phyloP scores from a whole-genome alignment of 441 rosid genomes.

The Raphanus hybrid region DNA sequence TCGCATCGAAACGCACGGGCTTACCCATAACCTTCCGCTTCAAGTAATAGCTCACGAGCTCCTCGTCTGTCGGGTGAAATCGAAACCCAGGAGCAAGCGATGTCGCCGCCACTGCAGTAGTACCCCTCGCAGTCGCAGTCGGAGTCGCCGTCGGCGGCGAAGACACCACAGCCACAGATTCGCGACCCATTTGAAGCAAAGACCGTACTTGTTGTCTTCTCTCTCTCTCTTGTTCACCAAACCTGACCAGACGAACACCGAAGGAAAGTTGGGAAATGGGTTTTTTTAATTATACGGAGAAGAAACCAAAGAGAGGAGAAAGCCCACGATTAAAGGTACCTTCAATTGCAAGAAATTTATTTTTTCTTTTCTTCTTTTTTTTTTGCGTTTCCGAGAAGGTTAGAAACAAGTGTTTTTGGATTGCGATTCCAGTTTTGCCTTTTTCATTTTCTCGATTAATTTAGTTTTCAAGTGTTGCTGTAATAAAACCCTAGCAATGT shows the following conservation, averaged over 20 bases:
- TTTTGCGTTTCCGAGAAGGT: too few relatives aligned
- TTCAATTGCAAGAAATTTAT: constrained; percentile 80
- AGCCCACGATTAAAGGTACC: constrained; percentile 46
- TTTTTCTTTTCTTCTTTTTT: neutral
- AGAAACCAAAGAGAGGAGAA: constrained; percentile 44
- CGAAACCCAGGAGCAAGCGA: constrained; percentile 93
- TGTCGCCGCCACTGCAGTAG: constrained; percentile 44
- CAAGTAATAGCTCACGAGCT: constrained; percentile 79
- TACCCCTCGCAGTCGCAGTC: constrained; percentile 8
- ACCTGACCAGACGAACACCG: constrained; percentile 16
- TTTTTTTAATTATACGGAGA: constrained; percentile 47
- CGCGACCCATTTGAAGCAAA: constrained; percentile 56
- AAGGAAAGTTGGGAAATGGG: constrained; percentile 24
- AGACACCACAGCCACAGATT: constrained; percentile 40
- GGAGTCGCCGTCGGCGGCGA: constrained; percentile 33
- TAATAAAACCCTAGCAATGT: too few relatives aligned
- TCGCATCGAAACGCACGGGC: constrained; percentile 73
- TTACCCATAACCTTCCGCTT: constrained; percentile 75
- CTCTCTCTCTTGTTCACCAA: constrained; percentile 13
- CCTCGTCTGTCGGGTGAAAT: constrained; percentile 91
- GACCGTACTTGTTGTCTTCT: constrained; percentile 9
- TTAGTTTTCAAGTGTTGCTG: too few relatives aligned
- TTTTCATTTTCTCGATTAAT: too few relatives aligned
- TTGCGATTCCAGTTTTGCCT: too few relatives aligned
- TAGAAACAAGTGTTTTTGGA: too few relatives aligned